phyloP scores from a whole-genome alignment of 176 grass and related monocot genomes.

The Carex parvula region DNA sequence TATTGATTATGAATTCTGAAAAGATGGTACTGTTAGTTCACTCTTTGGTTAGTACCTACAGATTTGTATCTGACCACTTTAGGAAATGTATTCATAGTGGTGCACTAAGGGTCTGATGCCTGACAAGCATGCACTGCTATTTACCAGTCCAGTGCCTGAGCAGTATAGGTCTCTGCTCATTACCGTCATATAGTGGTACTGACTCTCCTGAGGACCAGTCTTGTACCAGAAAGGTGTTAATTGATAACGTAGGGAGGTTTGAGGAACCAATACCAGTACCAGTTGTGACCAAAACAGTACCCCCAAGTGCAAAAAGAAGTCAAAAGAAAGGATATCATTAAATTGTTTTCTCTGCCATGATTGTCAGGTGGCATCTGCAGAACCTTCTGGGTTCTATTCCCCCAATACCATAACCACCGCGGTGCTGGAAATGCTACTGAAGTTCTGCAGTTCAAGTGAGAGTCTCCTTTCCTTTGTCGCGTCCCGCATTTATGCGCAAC shows the following conservation, averaged over 20 bases:
- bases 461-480: conserved; percentile 86
- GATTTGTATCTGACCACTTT: not conserved
- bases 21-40: not conserved
- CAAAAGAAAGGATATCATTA: not conserved
- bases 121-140: not conserved
- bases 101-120: not conserved
- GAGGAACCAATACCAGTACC: not conserved
- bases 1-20: conserved; percentile 18
- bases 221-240: not conserved
- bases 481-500: conserved; percentile 47
- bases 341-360: not conserved
- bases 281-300: not conserved
- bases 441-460: conserved; percentile 75
- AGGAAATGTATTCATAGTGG: not conserved
- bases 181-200: not conserved
- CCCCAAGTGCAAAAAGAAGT: not conserved
- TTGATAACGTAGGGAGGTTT: not conserved
- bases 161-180: not conserved
- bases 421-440: conserved; percentile 60
- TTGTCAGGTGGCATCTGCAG: conserved; percentile 22
- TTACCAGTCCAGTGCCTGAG: not conserved
- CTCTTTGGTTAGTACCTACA: not conserved
- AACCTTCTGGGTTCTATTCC: conserved; percentile 9
- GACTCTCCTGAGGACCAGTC: not conserved
- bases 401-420: conserved; percentile 52